phyloP scores from a whole-genome alignment of 2,329 filamentous ascomycete genomes.

The Cercospora sojina region DNA sequence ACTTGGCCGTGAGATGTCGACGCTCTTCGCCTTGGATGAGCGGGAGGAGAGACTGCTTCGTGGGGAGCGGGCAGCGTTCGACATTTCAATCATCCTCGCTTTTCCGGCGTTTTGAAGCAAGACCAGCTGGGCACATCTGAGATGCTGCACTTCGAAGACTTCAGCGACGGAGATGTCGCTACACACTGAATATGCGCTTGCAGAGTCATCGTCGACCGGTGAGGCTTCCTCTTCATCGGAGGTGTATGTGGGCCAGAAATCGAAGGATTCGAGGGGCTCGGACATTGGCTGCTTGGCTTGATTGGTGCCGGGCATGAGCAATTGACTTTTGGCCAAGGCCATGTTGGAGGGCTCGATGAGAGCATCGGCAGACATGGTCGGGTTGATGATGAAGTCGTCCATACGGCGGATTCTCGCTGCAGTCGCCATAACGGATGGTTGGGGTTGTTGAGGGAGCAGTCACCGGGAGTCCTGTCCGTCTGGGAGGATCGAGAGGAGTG shows the following conservation, averaged over 20 bases:
- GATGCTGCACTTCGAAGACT: constrained; percentile 30
- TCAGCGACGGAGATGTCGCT: constrained; percentile 26
- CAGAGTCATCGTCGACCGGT: constrained; percentile 27
- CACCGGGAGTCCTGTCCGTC: not conserved
- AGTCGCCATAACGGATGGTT: constrained; percentile 17
- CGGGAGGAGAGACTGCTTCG: not conserved
- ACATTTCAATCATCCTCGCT: constrained; percentile 33
- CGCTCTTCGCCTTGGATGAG: constrained; percentile 5
- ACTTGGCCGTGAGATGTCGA: not conserved
- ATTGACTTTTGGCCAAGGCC: constrained; percentile 12
- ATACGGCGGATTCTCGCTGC: constrained; percentile 19
- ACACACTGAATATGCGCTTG: constrained; percentile 26
- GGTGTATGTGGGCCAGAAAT: constrained; percentile 28
- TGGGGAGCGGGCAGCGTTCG: constrained; percentile 22
- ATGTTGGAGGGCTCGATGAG: constrained; percentile 9
- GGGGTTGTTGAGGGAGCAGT: not conserved
- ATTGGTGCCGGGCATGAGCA: not conserved
- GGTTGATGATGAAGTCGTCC: constrained; percentile 29
- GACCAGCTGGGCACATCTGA: constrained; percentile 32
- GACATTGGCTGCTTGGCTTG: constrained; percentile 8
- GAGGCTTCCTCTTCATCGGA: constrained; percentile 38
- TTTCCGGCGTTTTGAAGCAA: constrained; percentile 33
- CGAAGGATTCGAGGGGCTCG: constrained; percentile 6
- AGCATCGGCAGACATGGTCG: constrained; percentile 17
- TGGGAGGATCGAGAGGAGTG: not conserved